phyloP scores from a whole-genome alignment of 805 yeast genomes.

The Pichia nakasei region DNA sequence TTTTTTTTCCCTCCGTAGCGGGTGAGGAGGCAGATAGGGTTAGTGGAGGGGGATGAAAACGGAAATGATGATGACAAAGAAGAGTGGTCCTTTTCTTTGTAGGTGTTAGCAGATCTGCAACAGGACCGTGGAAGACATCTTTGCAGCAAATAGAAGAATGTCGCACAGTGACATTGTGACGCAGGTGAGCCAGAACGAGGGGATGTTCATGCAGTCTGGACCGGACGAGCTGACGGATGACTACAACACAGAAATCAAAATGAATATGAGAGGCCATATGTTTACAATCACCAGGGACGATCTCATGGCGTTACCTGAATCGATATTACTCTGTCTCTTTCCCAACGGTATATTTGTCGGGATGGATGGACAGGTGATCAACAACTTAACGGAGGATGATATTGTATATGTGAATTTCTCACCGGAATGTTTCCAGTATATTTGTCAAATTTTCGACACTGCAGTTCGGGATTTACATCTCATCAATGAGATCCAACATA shows the following conservation, averaged over 20 bases:
- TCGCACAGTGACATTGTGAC: slow-evolving; percentile 47
- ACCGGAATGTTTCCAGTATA: slow-evolving; percentile 79
- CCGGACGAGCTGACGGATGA: slow-evolving; percentile 30
- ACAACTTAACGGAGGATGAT: slow-evolving; percentile 72
- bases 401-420: slow-evolving; percentile 78
- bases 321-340: slow-evolving; percentile 73
- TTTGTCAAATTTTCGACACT: slow-evolving; percentile 57
- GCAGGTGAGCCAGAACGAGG: slow-evolving; percentile 44
- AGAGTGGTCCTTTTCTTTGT: no score
- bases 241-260: slow-evolving; percentile 58
- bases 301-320: slow-evolving; percentile 85
- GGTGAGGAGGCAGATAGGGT: no score
- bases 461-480: slow-evolving; percentile 55
- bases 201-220: slow-evolving; percentile 7
- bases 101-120: no score
- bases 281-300: slow-evolving; percentile 82
- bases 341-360: slow-evolving; percentile 88
- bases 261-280: slow-evolving; percentile 66
- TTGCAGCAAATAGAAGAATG: slow-evolving; percentile 9
- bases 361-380: slow-evolving; percentile 64
- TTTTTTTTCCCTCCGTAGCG: no score
- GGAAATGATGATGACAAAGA: no score
- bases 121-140: no score
- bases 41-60: no score
- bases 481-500: slow-evolving; percentile 26